These are phyloP conservation scores for Emmonsia crescens DNA, from an alignment of 2,329 filamentous ascomycete species.

Conservation along the genomic window DNA sequence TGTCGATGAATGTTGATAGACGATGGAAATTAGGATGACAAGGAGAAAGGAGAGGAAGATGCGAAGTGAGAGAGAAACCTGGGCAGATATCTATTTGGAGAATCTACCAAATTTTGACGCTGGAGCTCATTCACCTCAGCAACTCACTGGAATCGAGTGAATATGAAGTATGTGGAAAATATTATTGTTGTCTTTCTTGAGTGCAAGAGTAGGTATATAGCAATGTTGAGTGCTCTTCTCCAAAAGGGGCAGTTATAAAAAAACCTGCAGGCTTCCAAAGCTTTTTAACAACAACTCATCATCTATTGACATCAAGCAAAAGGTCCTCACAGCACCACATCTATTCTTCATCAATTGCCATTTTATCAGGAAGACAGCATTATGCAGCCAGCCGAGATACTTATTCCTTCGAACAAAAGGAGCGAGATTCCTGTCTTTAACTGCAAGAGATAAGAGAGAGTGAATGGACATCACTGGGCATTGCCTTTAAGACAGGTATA, in stretches of 20 bases:
- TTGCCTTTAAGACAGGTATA: neutral
- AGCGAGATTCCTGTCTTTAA: neutral
- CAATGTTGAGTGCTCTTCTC: neutral
- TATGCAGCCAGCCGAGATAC: neutral
- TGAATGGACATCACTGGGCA: neutral
- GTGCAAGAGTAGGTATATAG: neutral
- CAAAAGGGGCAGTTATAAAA: neutral
- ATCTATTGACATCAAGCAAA: neutral
- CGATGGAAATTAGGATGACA: neutral
- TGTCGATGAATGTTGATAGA: neutral
- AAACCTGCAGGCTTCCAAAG: neutral
- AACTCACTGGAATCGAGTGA: neutral
- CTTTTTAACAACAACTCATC: neutral
- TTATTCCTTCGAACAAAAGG: neutral
- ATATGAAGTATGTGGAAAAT: neutral
- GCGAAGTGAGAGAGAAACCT: no score
- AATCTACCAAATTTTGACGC: neutral
- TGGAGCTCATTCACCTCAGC: neutral
- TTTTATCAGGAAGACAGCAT: neutral
- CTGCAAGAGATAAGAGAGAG: no score
- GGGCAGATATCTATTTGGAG: no score
- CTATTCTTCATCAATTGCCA: neutral
- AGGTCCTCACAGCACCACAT: neutral
- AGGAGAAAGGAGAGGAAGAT: neutral
- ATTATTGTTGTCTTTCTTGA: neutral